Evolutionary conservation across 208 protist species (phyloP).

Genomic region (Polymyxa betae): DNA sequence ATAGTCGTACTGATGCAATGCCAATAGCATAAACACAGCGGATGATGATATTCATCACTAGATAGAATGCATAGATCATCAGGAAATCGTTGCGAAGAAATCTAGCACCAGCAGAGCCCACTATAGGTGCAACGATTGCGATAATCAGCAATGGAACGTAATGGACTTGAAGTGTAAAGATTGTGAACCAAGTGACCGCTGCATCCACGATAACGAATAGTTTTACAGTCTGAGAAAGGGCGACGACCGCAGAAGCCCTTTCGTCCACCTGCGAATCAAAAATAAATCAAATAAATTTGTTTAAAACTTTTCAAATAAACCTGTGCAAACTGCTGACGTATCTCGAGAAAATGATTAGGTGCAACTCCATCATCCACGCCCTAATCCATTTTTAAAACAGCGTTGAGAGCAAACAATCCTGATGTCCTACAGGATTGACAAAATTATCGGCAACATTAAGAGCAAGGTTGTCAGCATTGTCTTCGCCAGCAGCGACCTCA

Average conservation of each 20-base stretch:
- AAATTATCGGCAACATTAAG: too few relatives aligned
- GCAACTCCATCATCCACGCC: neutral
- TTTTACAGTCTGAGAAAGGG: neutral
- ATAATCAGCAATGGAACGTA: neutral
- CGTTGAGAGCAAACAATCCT: neutral
- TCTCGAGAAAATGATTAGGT: too few relatives aligned
- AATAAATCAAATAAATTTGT: neutral
- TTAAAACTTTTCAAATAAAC: too few relatives aligned
- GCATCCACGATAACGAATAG: slow-evolving; percentile 15
- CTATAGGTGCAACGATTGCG: neutral
- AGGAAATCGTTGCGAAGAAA: neutral
- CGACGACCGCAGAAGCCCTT: neutral
- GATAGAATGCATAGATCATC: neutral
- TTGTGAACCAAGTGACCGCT: neutral
- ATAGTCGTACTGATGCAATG: neutral
- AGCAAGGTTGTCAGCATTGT: too few relatives aligned
- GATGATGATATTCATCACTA: neutral
- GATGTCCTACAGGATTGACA: too few relatives aligned
- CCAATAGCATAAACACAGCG: neutral
- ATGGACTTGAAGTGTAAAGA: neutral
- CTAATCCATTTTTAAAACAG: neutral
- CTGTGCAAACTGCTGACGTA: too few relatives aligned
- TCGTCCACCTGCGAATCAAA: neutral
- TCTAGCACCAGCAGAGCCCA: slow-evolving; percentile 7
- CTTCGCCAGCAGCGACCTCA: too few relatives aligned